Base-by-base conservation (phyloP, 2,329 filamentous ascomycete genomes). In the Fusarium buharicum region DNA sequence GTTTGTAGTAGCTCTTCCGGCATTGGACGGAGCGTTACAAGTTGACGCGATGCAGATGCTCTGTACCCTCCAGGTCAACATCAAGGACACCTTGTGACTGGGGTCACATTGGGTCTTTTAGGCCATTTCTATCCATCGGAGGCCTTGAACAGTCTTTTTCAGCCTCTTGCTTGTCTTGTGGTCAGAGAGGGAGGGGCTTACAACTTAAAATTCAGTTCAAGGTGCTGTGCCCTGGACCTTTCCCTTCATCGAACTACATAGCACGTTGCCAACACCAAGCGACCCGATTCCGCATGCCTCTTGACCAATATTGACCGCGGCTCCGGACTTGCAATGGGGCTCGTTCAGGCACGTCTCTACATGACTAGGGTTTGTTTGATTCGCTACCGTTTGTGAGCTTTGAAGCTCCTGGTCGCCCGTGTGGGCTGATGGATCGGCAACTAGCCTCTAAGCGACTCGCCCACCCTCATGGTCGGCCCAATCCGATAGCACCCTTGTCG, bases 371-470 rank as follows among this genome's bases (percentile, higher is more conserved):
- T 33, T 45, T 33, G 31, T 64, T 50, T 49, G 22, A 64, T 64
- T 64, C 63, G 39, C 53, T 41, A 43, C 41, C 24, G 33, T 61
- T 55, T 40, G 31, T 50, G 45, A 53, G 50, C 36, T 59, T 66
- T 30, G 45, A 56, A 57, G 54, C 46, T 50, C 51, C 58, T 62
- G 56, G 49, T 50, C 37, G 48, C 38, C 62, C n/a, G 38, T 62
- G 27, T 65, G 57, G 62, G 61, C 61, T 64, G 63, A 69, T 64
- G 39, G 65, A 70, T 70, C 67, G 63, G 67, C 67, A 66, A 59
- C 67, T 70, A 69, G 63, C 50, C 40, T 56, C 59, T 59, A 59
- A 67, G 57, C 65, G 55, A 70, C 53, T 63, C 52, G 41, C 60
- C 53, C 60, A 55, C 60, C 58, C 57, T 68, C 56, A 43, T 63